phyloP scores from a whole-genome alignment of 1,139 yeast species.

The Protomyces arabidopsidicola region DNA sequence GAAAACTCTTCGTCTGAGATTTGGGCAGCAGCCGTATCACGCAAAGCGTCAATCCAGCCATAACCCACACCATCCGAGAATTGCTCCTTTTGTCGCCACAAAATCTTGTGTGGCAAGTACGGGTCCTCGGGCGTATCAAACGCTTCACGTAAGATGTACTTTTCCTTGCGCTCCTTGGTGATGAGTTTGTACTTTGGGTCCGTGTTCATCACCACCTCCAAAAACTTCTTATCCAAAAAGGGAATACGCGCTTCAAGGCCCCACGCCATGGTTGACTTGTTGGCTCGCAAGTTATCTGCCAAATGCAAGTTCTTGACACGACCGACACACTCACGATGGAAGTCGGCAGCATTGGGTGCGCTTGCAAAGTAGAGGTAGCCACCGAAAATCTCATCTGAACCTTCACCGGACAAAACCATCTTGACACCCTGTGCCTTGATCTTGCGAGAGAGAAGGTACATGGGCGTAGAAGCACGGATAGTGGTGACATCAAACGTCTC shows the following conservation, averaged over 20 bases:
- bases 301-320: constrained; percentile 95
- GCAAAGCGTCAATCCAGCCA: constrained; percentile 97
- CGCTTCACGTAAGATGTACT: constrained; percentile 92
- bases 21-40: constrained; percentile 85
- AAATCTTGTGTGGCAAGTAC: constrained; percentile 89
- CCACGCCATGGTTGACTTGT: constrained; percentile 99
- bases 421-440: constrained; percentile 99
- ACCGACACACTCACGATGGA: constrained; percentile 91
- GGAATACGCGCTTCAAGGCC: constrained; percentile 99
- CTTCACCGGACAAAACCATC: constrained; percentile 99
- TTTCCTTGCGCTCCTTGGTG: constrained; percentile 74
- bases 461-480: constrained; percentile 97
- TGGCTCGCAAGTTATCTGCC: constrained; percentile 97
- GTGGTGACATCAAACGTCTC: constrained; percentile 99
- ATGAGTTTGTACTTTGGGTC: constrained; percentile 89
- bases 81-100: constrained; percentile 99
- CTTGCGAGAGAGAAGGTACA: constrained; percentile 92
- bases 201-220: constrained; percentile 90
- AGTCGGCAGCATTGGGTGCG: constrained; percentile 87
- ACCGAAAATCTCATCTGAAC: constrained; percentile 97
- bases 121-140: constrained; percentile 84
- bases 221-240: constrained; percentile 88
- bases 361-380: constrained; percentile 96
- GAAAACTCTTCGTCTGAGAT: constrained; percentile 86
- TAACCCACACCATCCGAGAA: constrained; percentile 99